phyloP scores from a whole-genome alignment of 2,329 filamentous ascomycete genomes.

The Aureobasidium subglaciale region DNA sequence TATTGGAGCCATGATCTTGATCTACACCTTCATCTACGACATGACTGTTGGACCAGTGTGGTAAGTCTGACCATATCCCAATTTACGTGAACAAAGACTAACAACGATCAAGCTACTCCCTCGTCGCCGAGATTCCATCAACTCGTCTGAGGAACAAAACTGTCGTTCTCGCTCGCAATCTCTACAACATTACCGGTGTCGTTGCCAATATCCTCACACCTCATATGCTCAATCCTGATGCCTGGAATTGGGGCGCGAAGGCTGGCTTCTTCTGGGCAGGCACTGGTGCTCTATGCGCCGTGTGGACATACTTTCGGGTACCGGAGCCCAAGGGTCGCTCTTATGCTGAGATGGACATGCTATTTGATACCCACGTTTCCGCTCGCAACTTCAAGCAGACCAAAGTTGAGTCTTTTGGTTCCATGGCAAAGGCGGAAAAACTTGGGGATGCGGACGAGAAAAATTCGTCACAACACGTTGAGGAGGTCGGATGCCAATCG shows the following conservation, averaged over 20 bases:
- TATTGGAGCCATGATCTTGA: conserved; percentile 22
- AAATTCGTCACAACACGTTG: no score
- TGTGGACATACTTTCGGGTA: conserved; percentile 39
- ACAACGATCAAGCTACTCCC: conserved; percentile 18
- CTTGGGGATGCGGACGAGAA: no score
- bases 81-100: no score
- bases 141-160: conserved; percentile 26
- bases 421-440: no score
- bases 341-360: conserved; percentile 36
- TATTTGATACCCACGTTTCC: conserved; percentile 35
- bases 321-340: conserved; percentile 38
- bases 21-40: conserved; percentile 43
- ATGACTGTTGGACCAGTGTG: conserved; percentile 40
- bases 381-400: conserved; percentile 30
- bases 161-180: conserved; percentile 24
- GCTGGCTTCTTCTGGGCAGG: conserved; percentile 38
- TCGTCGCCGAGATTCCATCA: conserved; percentile 26
- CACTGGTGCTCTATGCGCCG: conserved; percentile 27
- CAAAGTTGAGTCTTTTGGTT: not conserved
- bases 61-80: not conserved
- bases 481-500: no score
- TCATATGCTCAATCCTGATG: conserved; percentile 22
- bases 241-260: conserved; percentile 32
- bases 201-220: conserved; percentile 23
- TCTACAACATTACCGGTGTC: conserved; percentile 25